Base-by-base conservation (phyloP, 2,329 filamentous ascomycete genomes). In the Cordyceps pruinosa region DNA sequence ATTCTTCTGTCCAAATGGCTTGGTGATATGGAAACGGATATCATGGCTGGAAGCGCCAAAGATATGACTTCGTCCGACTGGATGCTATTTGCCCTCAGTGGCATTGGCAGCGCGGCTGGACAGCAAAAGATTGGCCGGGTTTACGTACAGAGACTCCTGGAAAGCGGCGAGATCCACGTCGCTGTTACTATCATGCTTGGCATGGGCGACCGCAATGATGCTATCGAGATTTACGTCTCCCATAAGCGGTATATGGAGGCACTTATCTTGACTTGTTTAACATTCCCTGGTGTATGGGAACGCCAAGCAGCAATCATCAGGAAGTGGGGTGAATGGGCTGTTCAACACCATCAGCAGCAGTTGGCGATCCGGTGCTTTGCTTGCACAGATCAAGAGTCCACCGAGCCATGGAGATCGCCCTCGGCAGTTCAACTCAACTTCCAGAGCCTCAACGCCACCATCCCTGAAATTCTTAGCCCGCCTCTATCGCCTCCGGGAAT, bases 21-120 rank as follows among this genome's bases (percentile, higher is more conserved):
- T 0, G 91, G 92, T 15, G 89, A 96, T 60, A 84, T 90, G 37
- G 86, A 90, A 59, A 81, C 87, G 0, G 90, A 96, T 65, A 81
- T 90, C 41, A 89, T 96, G 82, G 81, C 85, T 12, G 84, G 89
- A 2, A 89, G 84, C 44, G 88, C 90, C 0, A 85, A 93, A 63
- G 87, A 89, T n/a, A 92, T 94, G 81, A 93, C 90, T 10, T 90
- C 89, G 2, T 89, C 90, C 0, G 94, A 97, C 71, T 99, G 94
- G 94, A 97, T 99, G 90, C 75, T 97, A 58, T 76, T 99, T 35
- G 93, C 94, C 12, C 74, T 99, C 52, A 96, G 90, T 67, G 89
- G 90, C 41, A 95, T 97, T 72, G 90, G 89, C 52, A 82, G 85
- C 3, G 70, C 74, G 23, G 79, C 84, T 37, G 90, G 90, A 1